phyloP scores from a whole-genome alignment of 2,329 filamentous ascomycete genomes.

The Anthostomella pinea region DNA sequence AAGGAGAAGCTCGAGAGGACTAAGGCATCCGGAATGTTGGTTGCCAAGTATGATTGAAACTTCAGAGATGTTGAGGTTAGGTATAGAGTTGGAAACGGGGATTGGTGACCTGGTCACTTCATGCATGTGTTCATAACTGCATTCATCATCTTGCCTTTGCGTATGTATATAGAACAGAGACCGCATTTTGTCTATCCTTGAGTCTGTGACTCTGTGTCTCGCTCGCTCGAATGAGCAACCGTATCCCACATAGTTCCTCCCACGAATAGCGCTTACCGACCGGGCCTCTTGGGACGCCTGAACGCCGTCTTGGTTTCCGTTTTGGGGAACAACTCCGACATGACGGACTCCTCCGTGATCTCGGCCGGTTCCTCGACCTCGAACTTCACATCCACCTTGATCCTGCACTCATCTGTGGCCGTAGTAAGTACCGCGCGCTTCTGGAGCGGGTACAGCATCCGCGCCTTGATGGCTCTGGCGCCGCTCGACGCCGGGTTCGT shows the following conservation, averaged over 20 bases:
- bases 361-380: conserved; percentile 67
- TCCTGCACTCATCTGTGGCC: conserved; percentile 62
- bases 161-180: too few species aligned
- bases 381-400: conserved; percentile 68
- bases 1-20: conserved; percentile 70
- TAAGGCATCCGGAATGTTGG: conserved; percentile 55
- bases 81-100: neutral
- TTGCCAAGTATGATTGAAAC: conserved; percentile 67
- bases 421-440: conserved; percentile 64
- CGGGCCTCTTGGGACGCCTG: conserved; percentile 75
- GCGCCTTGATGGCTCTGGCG: conserved; percentile 69
- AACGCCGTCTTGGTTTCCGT: conserved; percentile 66
- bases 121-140: too few species aligned
- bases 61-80: neutral
- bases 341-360: conserved; percentile 64
- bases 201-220: too few species aligned
- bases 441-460: conserved; percentile 79
- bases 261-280: conserved; percentile 49
- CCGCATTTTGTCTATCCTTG: too few species aligned
- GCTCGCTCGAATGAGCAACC: too few species aligned
- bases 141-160: too few species aligned
- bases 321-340: conserved; percentile 66
- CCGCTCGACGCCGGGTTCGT: conserved; percentile 68
- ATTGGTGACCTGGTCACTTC: too few species aligned
- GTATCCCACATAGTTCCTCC: too few species aligned